Evolutionary conservation across 257 asterid genomes (phyloP), one percentile per base, ranked within the genome.

Genomic region (Cinchona pubescens): DNA sequence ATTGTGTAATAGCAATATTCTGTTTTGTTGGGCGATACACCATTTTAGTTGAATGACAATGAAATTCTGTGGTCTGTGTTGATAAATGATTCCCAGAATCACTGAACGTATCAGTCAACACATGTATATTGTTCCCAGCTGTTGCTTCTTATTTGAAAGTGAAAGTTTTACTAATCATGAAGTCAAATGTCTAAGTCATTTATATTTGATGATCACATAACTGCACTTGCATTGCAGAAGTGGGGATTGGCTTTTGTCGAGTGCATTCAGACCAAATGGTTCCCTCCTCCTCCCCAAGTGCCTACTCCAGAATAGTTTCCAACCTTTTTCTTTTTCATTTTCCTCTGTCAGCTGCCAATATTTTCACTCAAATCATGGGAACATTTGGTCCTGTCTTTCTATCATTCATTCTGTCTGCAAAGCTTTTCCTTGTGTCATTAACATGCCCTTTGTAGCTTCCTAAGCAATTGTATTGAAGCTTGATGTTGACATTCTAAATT

Each of bases 1-100:
- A 49, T 71, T 55, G 14, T 69, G 27, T 32, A 69, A 15, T 59
- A 68, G 23, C 56, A 56, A 46, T 72, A 59, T 63, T 60, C 67
- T 67, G 67, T 59, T 25, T 11, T 76, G 48, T 56, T 67, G 27
- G 34, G 32, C 32, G 53, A 48, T 63, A 75, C 27, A 27, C 21
- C 18, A 16, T 7, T 29, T 19, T 13, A 32, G 32, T 77, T 48
- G 42, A 56, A 45, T 53, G 35, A 7, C 9, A 9, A 56, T 40
- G 27, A 69, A 37, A 29, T 40, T 29, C 30, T 42, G 71, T 66
- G 32, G 8, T 45, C 49, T 45, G 14, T 3, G 49, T 45, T 45
- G 16, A 13, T 9, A 45, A 45, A 45, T 45, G 49, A 49, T 49
- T 49, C n/a, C 56, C n/a, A 15, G 56, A 49, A 49, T 49, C 18